These are phyloP conservation scores for Globisporangium uncinulatum DNA, from an alignment of 352 stramenopile genomes.

Conservation along the genomic window DNA sequence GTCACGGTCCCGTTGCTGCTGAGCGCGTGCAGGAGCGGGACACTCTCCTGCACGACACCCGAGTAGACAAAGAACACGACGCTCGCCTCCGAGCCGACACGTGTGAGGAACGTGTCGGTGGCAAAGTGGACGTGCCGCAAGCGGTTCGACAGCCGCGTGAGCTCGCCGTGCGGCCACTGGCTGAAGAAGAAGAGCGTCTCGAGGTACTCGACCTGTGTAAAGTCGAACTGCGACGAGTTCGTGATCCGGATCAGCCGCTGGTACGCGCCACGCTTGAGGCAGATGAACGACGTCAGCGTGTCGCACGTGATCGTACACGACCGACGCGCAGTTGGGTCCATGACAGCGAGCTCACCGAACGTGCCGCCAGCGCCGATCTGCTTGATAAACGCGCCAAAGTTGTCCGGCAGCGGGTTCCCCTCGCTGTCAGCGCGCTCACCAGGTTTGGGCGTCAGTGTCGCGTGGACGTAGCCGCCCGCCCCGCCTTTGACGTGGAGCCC, in stretches of 20 bases:
- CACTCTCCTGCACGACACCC: conserved; percentile 66
- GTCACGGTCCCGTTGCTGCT: conserved; percentile 59
- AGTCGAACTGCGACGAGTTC: conserved; percentile 75
- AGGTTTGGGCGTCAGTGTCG: not conserved
- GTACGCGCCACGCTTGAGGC: conserved; percentile 76
- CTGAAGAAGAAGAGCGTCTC: conserved; percentile 80
- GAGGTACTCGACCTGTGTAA: conserved; percentile 78
- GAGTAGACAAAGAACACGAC: conserved; percentile 78
- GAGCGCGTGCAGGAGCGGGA: conserved; percentile 61
- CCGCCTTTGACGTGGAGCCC: conserved; percentile 14
- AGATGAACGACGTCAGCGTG: conserved; percentile 74
- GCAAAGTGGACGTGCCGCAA: conserved; percentile 55
- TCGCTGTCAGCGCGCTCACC: conserved; percentile 5
- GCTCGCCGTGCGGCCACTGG: conserved; percentile 65
- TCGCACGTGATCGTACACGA: conserved; percentile 78
- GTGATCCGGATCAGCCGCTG: conserved; percentile 76
- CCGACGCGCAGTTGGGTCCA: conserved; percentile 65
- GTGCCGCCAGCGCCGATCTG: conserved; percentile 67
- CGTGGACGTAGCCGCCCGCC: conserved; percentile 10
- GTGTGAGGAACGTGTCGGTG: conserved; percentile 59
- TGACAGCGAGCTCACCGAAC: conserved; percentile 76
- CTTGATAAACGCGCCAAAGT: conserved; percentile 71
- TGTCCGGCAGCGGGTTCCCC: conserved; percentile 23
- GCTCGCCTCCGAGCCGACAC: conserved; percentile 66
- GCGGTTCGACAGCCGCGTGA: conserved; percentile 65